These are phyloP conservation scores for Ploettnerulaceae sp. DNA, from an alignment of 2,329 filamentous ascomycete genomes.

Conservation along the genomic window DNA sequence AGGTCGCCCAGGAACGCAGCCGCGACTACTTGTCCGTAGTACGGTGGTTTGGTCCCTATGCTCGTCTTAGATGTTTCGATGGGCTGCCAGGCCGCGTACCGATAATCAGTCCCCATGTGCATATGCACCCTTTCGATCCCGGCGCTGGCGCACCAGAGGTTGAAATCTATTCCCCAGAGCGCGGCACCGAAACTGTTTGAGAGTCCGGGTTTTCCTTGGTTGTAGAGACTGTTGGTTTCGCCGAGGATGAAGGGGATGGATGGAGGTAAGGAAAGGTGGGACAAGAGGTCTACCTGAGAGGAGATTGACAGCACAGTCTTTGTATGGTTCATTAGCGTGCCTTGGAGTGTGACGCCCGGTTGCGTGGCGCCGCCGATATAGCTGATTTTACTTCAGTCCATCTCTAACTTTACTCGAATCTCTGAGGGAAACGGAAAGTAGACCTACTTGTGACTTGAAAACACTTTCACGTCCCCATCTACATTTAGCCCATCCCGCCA, in stretches of 20 bases:
- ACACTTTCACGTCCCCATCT: slow-evolving; percentile 46
- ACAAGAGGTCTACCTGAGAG: slow-evolving; percentile 32
- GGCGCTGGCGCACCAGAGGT: slow-evolving; percentile 50
- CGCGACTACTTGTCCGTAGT: slow-evolving; percentile 57
- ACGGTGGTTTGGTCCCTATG: slow-evolving; percentile 57
- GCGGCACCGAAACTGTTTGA: slow-evolving; percentile 62
- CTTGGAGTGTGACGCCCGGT: slow-evolving; percentile 57
- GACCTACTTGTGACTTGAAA: slow-evolving; percentile 55
- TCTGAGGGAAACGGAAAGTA: not conserved
- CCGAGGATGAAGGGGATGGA: slow-evolving; percentile 31
- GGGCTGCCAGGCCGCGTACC: slow-evolving; percentile 59
- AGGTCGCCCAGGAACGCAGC: slow-evolving; percentile 50
- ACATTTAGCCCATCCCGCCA: slow-evolving; percentile 51
- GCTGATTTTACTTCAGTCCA: slow-evolving; percentile 37
- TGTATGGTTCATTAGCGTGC: slow-evolving; percentile 61
- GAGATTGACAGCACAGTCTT: slow-evolving; percentile 45
- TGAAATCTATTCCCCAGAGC: slow-evolving; percentile 61
- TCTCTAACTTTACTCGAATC: not conserved
- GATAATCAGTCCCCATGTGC: slow-evolving; percentile 60
- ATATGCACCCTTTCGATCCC: slow-evolving; percentile 56
- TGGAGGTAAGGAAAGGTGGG: slow-evolving; percentile 33
- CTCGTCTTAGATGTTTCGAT: slow-evolving; percentile 44
- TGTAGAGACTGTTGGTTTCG: slow-evolving; percentile 57
- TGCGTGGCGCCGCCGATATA: slow-evolving; percentile 56
- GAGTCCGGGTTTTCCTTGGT: slow-evolving; percentile 55